Evolutionary conservation across 129 eudicot genomes (phyloP), one percentile per base, ranked within the genome.

Genomic region (Deinandra increscens): DNA sequence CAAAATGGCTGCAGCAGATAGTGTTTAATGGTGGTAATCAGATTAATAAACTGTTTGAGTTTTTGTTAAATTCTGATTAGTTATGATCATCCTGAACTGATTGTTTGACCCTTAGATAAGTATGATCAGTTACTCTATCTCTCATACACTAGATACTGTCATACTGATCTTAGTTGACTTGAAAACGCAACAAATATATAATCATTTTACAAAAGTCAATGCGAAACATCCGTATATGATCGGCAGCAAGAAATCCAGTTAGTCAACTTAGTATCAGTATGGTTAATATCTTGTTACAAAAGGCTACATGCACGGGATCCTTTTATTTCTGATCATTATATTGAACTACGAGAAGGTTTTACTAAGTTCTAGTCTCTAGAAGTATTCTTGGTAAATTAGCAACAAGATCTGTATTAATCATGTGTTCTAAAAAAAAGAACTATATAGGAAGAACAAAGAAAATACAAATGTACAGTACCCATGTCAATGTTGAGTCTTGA

Each of bases 401-500:
- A 13, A 37, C 14, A 29, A 65, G 14, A 43, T 22, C 22, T 5
- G 42, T 26, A 26, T 26, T 26, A 26, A 26, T 26, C 31, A 26
- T 26, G 31, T 26, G 31, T 26, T 26, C 31, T 26, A 26, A 3
- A 26, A 26, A 26, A 3, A 26, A 26, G 3, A 26, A 26, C 31
- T 26, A 26, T 26, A 26, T 26, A 26, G 31, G 3, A 26, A 26
- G 31, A 26, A n/a, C n/a, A n/a, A 26, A 26, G 31, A 26, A 26
- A 26, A 5, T 44, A 49, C 56, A 0, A 11, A 50, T 2, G 56
- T 10, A n/a, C n/a, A 42, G 23, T 54, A n/a, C n/a, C n/a, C 39
- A 12, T 65, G 56, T 18, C 72, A 67, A 67, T 67, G 17, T 67
- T n/a, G 72, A 31, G 36, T 31, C 36, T 68, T 50, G 45, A 34